Percentiles rank a stretch among this genome's conserved stretches.
Evolutionary conservation across 495 filamentous ascomycete genomes (phyloP).

Genomic region (Podospora sp.): DNA sequence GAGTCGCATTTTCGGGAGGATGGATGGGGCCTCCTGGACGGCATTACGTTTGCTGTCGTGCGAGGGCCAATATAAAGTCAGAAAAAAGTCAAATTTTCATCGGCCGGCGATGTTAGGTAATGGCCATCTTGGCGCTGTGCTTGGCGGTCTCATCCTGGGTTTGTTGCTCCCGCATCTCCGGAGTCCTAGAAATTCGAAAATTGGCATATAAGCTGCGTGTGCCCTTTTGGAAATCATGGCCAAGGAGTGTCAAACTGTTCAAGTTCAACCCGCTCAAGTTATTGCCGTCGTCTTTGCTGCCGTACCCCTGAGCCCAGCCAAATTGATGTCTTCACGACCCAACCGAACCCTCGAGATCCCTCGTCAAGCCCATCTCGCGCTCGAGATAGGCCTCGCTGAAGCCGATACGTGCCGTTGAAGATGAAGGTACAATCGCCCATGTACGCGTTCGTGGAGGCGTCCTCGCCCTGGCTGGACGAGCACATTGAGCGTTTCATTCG

Average conservation of each 20-base stretch:
- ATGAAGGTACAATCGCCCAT: constrained; percentile 6
- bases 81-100: background rate
- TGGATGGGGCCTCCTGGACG: background rate
- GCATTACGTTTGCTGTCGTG: background rate
- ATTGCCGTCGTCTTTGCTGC: background rate
- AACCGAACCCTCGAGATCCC: constrained; percentile 18
- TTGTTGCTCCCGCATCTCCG: background rate
- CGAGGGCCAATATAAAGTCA: background rate
- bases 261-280: too few species aligned
- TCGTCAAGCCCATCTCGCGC: constrained; percentile 24
- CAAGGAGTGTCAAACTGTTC: too few species aligned
- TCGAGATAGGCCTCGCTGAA: constrained; percentile 10
- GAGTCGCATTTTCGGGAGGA: background rate
- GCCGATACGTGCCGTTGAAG: constrained; percentile 13
- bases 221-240: too few species aligned
- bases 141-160: background rate
- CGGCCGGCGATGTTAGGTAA: background rate
- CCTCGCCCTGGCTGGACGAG: constrained; percentile 27
- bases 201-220: too few species aligned
- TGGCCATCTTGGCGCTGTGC: background rate
- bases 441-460: constrained; percentile 25
- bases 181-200: background rate
- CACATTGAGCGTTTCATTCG: constrained; percentile 28
- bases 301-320: background rate
- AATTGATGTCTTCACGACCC: background rate